Conservation (phyloP, 177 flowering plant species). For the Tripterygium wilfordii region DNA sequence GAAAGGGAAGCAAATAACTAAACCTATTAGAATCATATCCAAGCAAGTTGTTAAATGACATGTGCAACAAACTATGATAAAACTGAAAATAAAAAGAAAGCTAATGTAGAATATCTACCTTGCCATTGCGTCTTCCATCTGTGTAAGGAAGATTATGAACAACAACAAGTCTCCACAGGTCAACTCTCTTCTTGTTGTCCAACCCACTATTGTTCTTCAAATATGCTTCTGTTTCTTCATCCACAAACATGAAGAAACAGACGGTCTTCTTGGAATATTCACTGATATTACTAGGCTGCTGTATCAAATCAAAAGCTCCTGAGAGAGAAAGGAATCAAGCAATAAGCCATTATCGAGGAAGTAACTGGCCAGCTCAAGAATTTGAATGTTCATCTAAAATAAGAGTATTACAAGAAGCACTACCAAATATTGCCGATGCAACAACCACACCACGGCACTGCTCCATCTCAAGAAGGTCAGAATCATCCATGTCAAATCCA, state of each 20-base stretch:
- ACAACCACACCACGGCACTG: constrained; percentile 83
- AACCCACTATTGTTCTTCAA: constrained; percentile 22
- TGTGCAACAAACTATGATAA: neutral
- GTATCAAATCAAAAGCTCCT: constrained; percentile 41
- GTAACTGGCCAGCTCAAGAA: neutral
- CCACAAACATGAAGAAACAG: constrained; percentile 48
- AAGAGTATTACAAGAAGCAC: neutral
- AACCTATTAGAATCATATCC: no score
- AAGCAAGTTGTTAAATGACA: no score
- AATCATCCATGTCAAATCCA: constrained; percentile 83
- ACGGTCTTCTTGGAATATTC: constrained; percentile 30
- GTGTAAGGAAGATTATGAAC: constrained; percentile 37
- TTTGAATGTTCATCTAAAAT: neutral
- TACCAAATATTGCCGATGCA: constrained; percentile 88
- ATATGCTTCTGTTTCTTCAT: constrained; percentile 37
- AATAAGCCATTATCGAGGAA: neutral
- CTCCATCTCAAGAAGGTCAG: constrained; percentile 85
- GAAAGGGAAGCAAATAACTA: no score
- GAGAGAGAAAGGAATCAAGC: constrained; percentile 3
- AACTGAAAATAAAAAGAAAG: neutral
- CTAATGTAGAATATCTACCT: constrained; percentile 17
- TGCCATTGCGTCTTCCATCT: constrained; percentile 47
- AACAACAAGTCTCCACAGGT: constrained; percentile 42
- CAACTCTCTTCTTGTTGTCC: constrained; percentile 27
- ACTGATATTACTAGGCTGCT: constrained; percentile 40